phyloP scores from a whole-genome alignment of 2,329 filamentous ascomycete species.

The Sclerotinia sclerotiorum region DNA sequence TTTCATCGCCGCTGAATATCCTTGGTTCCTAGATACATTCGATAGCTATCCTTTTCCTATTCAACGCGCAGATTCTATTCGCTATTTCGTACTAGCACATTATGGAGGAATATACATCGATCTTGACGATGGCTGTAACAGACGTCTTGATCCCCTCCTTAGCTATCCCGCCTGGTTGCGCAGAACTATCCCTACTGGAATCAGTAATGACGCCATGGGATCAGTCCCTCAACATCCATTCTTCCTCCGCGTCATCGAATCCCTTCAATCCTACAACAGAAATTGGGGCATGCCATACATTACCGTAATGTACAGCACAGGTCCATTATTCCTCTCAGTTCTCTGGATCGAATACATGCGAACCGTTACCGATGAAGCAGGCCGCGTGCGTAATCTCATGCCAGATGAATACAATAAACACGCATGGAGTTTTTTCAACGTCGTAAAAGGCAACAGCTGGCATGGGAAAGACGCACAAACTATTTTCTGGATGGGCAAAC shows the following conservation, averaged over 20 bases:
- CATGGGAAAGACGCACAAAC: slow-evolving; percentile 49
- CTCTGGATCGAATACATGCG: slow-evolving; percentile 73
- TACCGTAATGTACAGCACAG: slow-evolving; percentile 77
- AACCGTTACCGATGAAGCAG: slow-evolving; percentile 47
- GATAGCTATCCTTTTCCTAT: slow-evolving; percentile 73
- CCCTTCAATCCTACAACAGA: slow-evolving; percentile 65
- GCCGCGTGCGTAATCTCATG: slow-evolving; percentile 67
- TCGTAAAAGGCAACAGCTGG: slow-evolving; percentile 48
- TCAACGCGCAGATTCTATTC: slow-evolving; percentile 74
- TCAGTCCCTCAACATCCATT: slow-evolving; percentile 71
- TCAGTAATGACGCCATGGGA: slow-evolving; percentile 80
- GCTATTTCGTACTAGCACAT: slow-evolving; percentile 75
- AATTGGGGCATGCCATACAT: slow-evolving; percentile 66
- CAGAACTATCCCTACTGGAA: slow-evolving; percentile 72
- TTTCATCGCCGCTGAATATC: slow-evolving; percentile 72
- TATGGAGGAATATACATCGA: slow-evolving; percentile 82
- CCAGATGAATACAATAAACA: slow-evolving; percentile 67
- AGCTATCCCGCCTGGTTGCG: slow-evolving; percentile 69
- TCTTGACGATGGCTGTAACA: slow-evolving; percentile 54
- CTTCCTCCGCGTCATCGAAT: slow-evolving; percentile 68
- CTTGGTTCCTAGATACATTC: slow-evolving; percentile 75
- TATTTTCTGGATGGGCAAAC: slow-evolving; percentile 51
- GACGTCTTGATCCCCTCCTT: slow-evolving; percentile 58
- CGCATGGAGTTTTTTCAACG: slow-evolving; percentile 69
- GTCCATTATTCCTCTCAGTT: slow-evolving; percentile 72